A percentile compares a stretch with the other conserved stretches of the same genome.
Conservation (phyloP, 2,329 filamentous ascomycete species). For the Knufia petricola region DNA sequence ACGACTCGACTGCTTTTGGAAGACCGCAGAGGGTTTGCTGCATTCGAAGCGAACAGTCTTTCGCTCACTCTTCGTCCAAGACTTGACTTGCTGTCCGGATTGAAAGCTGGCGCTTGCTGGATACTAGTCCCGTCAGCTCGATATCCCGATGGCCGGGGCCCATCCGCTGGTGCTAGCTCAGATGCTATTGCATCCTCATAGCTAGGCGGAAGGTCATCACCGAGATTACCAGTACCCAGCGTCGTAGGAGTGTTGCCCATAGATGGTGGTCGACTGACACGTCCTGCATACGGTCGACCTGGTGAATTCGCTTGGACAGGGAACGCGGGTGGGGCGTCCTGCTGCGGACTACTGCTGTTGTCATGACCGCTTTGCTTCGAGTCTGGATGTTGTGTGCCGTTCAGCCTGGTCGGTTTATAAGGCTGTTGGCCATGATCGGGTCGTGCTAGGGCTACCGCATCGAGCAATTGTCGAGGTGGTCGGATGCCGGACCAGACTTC, state of each 20-base stretch:
- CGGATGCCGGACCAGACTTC: constrained; percentile 80
- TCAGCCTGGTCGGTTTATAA: constrained; percentile 22
- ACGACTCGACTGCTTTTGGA: neutral
- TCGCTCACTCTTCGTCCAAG: constrained; percentile 20
- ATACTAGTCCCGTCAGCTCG: constrained; percentile 26
- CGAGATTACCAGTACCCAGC: constrained; percentile 5
- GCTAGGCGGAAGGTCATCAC: constrained; percentile 77
- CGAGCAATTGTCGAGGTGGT: constrained; percentile 66
- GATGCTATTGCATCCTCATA: constrained; percentile 90
- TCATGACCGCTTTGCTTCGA: neutral
- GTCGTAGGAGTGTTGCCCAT: constrained; percentile 12
- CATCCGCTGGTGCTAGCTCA: constrained; percentile 63
- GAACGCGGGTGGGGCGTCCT: neutral
- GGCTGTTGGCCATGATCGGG: constrained; percentile 25
- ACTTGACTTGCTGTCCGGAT: constrained; percentile 16
- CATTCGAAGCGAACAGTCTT: constrained; percentile 18
- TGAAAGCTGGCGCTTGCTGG: constrained; percentile 14
- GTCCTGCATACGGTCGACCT: constrained; percentile 1
- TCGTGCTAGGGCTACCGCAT: constrained; percentile 31
- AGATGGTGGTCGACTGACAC: constrained; percentile 9
- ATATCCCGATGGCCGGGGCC: constrained; percentile 48
- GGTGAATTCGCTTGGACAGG: constrained; percentile 1
- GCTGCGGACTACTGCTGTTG: too few relatives aligned
- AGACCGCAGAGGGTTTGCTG: constrained; percentile 5
- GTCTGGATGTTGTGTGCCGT: constrained; percentile 15